phyloP scores from a whole-genome alignment of 1,284 basidiomycete genomes.

The Austroboletus novae-zelandiae region DNA sequence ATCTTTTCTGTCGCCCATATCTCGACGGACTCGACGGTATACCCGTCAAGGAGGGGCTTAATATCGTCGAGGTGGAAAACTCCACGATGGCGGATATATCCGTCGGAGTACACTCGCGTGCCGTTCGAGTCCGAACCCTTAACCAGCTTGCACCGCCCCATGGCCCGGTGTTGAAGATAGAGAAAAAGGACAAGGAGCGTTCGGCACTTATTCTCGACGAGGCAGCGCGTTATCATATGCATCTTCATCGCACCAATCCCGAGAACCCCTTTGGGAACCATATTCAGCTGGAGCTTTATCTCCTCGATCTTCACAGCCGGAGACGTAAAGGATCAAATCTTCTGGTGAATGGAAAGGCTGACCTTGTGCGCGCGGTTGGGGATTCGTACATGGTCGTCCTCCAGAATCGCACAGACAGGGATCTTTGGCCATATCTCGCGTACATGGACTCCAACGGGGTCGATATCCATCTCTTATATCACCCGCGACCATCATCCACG shows the following conservation, averaged over 20 bases:
- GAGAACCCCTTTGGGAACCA: slow-evolving; percentile 35
- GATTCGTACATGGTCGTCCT: slow-evolving; percentile 39
- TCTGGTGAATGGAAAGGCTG: slow-evolving; percentile 36
- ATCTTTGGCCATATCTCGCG: slow-evolving; percentile 48
- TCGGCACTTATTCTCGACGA: slow-evolving; percentile 37
- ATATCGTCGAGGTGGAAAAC: slow-evolving; percentile 36
- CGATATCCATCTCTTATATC: slow-evolving; percentile 41
- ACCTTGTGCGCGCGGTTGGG: slow-evolving; percentile 33
- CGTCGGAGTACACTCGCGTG: slow-evolving; percentile 34
- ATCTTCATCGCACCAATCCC: slow-evolving; percentile 44
- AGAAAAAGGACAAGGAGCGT: slow-evolving; percentile 35
- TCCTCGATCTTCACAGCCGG: slow-evolving; percentile 35
- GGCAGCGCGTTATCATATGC: slow-evolving; percentile 46
- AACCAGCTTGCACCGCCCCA: slow-evolving; percentile 34
- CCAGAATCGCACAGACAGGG: slow-evolving; percentile 39
- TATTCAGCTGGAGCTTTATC: slow-evolving; percentile 40
- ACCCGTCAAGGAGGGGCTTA: slow-evolving; percentile 31
- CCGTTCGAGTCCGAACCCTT: slow-evolving; percentile 39
- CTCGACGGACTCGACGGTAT: slow-evolving; percentile 26
- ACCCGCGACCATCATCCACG: slow-evolving; percentile 32
- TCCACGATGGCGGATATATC: slow-evolving; percentile 41
- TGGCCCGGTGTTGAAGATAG: slow-evolving; percentile 34
- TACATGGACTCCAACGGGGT: slow-evolving; percentile 48
- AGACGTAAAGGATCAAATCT: slow-evolving; percentile 37
- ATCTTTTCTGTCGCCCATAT: slow-evolving; percentile 34